Percentiles rank a stretch among this genome's conserved stretches.
These are phyloP conservation scores for Knufia fluminis DNA, from an alignment of 2,329 filamentous ascomycete species.

Conservation along the genomic window DNA sequence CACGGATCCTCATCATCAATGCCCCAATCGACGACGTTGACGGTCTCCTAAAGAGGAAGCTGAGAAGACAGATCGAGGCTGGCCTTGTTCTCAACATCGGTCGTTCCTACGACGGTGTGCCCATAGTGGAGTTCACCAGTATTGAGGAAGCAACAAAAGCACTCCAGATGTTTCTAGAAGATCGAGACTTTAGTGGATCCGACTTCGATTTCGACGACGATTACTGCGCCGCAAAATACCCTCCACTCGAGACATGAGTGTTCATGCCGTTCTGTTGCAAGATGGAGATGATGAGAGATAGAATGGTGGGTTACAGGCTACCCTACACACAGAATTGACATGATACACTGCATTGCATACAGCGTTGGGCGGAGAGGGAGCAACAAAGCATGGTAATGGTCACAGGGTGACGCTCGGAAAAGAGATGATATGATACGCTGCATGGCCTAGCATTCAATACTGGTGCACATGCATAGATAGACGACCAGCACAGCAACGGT, in stretches of 20 bases:
- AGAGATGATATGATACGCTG: neutral
- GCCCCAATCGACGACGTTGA: constrained; percentile 9
- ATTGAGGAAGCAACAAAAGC: constrained; percentile 18
- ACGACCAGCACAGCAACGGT: too few species aligned
- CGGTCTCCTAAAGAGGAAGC: constrained; percentile 5
- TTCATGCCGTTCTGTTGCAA: neutral
- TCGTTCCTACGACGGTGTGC: constrained; percentile 13
- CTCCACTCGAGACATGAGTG: neutral
- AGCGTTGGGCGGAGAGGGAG: too few species aligned
- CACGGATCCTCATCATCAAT: constrained; percentile 17
- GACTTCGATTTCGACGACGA: constrained; percentile 13
- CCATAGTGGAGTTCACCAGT: constrained; percentile 19
- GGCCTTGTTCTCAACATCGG: constrained; percentile 16
- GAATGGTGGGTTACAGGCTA: too few species aligned
- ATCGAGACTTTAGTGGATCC: constrained; percentile 8
- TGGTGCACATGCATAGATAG: too few species aligned
- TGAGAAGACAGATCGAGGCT: constrained; percentile 4
- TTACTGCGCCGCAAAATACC: constrained; percentile 7
- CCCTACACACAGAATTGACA: too few species aligned
- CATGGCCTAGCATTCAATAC: constrained; percentile 26
- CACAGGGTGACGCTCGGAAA: too few species aligned
- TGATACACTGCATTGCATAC: too few species aligned
- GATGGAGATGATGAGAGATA: neutral
- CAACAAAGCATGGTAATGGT: too few species aligned
- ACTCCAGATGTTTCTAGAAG: neutral